phyloP scores from a whole-genome alignment of 2,329 filamentous ascomycete genomes.

The Cladosporium sp. region DNA sequence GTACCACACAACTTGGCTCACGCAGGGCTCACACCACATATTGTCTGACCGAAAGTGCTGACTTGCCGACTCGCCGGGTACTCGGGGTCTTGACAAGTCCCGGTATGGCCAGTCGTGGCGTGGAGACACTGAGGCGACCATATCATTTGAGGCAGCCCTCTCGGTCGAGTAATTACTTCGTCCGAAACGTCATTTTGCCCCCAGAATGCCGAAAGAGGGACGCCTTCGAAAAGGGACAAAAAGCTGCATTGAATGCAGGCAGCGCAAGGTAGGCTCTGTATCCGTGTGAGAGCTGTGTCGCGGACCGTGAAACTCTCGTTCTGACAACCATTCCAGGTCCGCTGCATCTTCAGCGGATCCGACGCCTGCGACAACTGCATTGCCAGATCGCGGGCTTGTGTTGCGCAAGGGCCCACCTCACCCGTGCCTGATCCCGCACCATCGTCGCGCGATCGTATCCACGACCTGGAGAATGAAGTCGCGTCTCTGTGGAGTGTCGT shows the following conservation, averaged over 20 bases:
- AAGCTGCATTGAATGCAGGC: conserved; percentile 27
- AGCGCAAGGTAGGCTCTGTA: background rate
- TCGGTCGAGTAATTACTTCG: too few relatives aligned
- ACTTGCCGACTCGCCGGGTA: too few relatives aligned
- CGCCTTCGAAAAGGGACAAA: conserved; percentile 25
- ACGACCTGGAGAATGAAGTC: conserved; percentile 18
- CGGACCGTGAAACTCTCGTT: background rate
- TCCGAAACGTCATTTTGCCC: background rate
- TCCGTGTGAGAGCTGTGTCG: background rate
- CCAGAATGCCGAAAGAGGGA: conserved; percentile 13
- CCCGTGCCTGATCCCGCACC: background rate
- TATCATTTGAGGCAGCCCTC: too few relatives aligned
- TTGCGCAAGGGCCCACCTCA: background rate
- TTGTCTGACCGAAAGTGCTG: too few relatives aligned
- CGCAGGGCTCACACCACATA: too few relatives aligned
- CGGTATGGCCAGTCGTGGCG: background rate
- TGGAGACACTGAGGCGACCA: background rate
- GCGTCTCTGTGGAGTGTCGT: conserved; percentile 17
- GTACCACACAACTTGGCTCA: too few relatives aligned
- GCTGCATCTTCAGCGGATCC: background rate
- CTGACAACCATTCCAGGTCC: background rate
- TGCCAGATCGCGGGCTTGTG: conserved; percentile 6
- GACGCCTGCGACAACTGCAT: conserved; percentile 1
- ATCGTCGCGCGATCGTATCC: conserved; percentile 6
- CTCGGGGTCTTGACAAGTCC: too few relatives aligned